These are phyloP conservation scores for Gypsophila paniculata DNA, from an alignment of 179 eudicot species.

Conservation along the genomic window DNA sequence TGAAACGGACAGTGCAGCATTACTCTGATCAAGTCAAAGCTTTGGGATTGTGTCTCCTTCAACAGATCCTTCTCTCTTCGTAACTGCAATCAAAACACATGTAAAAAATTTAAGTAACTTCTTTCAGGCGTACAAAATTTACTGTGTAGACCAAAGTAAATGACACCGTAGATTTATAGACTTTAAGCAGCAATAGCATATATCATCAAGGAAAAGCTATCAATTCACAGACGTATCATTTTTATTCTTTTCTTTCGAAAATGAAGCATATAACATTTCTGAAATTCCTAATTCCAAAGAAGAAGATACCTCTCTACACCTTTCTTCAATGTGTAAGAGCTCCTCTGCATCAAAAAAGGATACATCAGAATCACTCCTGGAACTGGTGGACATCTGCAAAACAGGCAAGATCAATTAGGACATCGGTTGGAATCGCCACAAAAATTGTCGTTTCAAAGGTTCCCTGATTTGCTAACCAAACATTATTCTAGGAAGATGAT, in stretches of 20 bases:
- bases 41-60: slow-evolving; percentile 61
- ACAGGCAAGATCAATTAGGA: slow-evolving; percentile 6
- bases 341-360: slow-evolving; percentile 49
- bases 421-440: neutral
- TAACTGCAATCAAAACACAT: slow-evolving; percentile 41
- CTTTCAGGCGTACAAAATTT: neutral
- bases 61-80: slow-evolving; percentile 66
- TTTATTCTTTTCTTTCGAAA: too few relatives aligned
- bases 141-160: neutral
- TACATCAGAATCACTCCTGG: slow-evolving; percentile 49
- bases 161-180: neutral
- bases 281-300: too few relatives aligned
- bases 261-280: too few relatives aligned
- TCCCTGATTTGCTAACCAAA: neutral
- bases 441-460: neutral
- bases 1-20: slow-evolving; percentile 17
- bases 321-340: slow-evolving; percentile 46
- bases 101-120: neutral
- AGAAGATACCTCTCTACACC: slow-evolving; percentile 72
- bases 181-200: slow-evolving; percentile 2
- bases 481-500: neutral
- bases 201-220: slow-evolving; percentile 4
- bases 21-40: slow-evolving; percentile 68
- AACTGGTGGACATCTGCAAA: slow-evolving; percentile 58
- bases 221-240: too few relatives aligned